These are phyloP conservation scores for Hyaloscypha hepaticicola DNA, from an alignment of 495 filamentous ascomycete species.

Conservation along the genomic window DNA sequence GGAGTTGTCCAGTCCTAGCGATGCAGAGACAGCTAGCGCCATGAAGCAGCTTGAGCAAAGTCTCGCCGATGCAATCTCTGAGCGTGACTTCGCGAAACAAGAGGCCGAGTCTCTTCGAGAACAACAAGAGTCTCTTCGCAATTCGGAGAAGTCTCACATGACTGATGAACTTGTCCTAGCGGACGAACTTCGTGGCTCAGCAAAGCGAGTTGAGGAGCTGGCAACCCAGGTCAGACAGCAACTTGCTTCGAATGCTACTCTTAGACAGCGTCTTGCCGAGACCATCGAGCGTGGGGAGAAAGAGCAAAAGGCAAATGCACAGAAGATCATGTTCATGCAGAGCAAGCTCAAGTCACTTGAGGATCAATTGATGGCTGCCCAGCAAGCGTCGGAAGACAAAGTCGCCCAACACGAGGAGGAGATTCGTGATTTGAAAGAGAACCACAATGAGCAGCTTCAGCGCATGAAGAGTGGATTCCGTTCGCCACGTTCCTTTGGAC, in stretches of 20 bases:
- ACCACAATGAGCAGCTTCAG: constrained; percentile 72
- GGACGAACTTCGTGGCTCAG: constrained; percentile 64
- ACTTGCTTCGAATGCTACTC: constrained; percentile 67
- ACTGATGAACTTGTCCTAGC: constrained; percentile 61
- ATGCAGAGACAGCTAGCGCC: constrained; percentile 54
- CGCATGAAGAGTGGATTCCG: constrained; percentile 52
- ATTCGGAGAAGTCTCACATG: constrained; percentile 61
- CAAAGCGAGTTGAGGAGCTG: constrained; percentile 74
- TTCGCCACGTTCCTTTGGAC: constrained; percentile 43
- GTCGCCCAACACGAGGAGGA: constrained; percentile 85
- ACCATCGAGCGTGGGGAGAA: constrained; percentile 84
- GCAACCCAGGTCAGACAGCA: constrained; percentile 74
- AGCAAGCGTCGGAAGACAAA: constrained; percentile 82
- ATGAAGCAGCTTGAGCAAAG: constrained; percentile 63
- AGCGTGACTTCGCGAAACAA: constrained; percentile 65
- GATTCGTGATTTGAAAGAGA: constrained; percentile 69
- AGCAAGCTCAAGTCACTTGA: constrained; percentile 74
- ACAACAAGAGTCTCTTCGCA: constrained; percentile 60
- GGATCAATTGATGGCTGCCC: constrained; percentile 78
- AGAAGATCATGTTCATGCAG: constrained; percentile 81
- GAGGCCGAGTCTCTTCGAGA: constrained; percentile 59
- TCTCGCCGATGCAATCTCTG: constrained; percentile 64
- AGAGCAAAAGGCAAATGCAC: constrained; percentile 74
- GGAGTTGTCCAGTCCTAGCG: constrained; percentile 42
- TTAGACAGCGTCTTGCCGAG: constrained; percentile 78